Conservation (phyloP, 306 rosid genomes). For the Cicer cuneatum region DNA sequence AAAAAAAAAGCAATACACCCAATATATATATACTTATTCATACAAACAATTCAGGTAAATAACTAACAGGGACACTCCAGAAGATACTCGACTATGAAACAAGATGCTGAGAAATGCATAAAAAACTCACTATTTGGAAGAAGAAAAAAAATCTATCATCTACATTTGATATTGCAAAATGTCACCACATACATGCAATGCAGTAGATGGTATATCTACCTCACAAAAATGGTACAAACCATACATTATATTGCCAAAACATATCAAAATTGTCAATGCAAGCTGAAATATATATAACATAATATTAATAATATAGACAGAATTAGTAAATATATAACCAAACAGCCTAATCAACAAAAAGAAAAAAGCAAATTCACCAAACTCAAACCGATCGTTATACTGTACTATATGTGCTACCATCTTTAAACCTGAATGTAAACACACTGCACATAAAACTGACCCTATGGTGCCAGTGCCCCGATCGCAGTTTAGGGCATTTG, state of each 20-base stretch:
- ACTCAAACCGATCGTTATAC: constrained; percentile 49
- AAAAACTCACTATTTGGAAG: neutral
- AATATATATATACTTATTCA: neutral
- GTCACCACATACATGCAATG: constrained; percentile 49
- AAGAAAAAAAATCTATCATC: constrained; percentile 42
- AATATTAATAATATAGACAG: constrained; percentile 42
- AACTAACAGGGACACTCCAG: neutral
- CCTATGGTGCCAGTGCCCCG: constrained; percentile 83
- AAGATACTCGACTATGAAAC: neutral
- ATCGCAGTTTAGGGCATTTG: constrained; percentile 64
- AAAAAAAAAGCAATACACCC: no score
- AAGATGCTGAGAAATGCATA: neutral
- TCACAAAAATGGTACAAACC: constrained; percentile 56
- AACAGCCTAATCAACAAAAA: constrained; percentile 52
- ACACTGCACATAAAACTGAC: constrained; percentile 81
- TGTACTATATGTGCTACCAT: constrained; percentile 53
- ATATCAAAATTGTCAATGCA: constrained; percentile 59
- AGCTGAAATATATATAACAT: constrained; percentile 43
- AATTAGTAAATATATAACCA: constrained; percentile 55
- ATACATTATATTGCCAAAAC: constrained; percentile 49
- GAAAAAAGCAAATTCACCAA: constrained; percentile 52
- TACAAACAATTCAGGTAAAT: neutral
- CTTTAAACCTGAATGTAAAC: constrained; percentile 62
- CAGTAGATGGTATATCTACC: constrained; percentile 46
- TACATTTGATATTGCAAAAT: constrained; percentile 48